Evolutionary conservation across 179 eudicot species (phyloP).

Genomic region (Beta lomatogona): DNA sequence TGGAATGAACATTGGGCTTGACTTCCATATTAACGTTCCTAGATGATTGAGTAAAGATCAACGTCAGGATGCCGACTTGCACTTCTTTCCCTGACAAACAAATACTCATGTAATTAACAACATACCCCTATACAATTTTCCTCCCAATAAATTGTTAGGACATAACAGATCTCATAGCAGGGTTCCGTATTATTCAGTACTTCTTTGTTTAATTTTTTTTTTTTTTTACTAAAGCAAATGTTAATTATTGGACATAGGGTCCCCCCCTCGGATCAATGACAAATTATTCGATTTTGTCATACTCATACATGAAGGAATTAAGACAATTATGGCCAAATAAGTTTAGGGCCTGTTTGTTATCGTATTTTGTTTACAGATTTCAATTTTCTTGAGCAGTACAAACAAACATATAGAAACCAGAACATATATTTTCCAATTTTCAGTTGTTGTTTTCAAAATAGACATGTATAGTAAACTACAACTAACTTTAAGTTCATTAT

Average conservation of each 20-base stretch:
- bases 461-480: too few relatives aligned
- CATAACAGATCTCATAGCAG: not conserved
- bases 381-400: too few relatives aligned
- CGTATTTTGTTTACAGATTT: too few relatives aligned
- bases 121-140: not conserved
- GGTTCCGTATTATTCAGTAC: not conserved
- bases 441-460: too few relatives aligned
- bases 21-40: slow-evolving; percentile 39
- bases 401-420: too few relatives aligned
- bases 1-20: slow-evolving; percentile 76
- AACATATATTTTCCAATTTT: too few relatives aligned
- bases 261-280: not conserved
- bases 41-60: slow-evolving; percentile 30
- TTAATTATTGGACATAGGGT: not conserved
- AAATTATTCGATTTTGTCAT: not conserved
- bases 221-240: not conserved
- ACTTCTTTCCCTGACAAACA: not conserved
- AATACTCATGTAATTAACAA: not conserved
- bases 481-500: too few relatives aligned
- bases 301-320: too few relatives aligned
- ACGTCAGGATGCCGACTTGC: not conserved
- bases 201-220: not conserved
- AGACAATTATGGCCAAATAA: too few relatives aligned
- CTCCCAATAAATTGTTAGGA: not conserved
- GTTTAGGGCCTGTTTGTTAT: too few relatives aligned